Base-by-base conservation (phyloP, 2,329 filamentous ascomycete genomes). In the Xenoacremonium recifei region DNA sequence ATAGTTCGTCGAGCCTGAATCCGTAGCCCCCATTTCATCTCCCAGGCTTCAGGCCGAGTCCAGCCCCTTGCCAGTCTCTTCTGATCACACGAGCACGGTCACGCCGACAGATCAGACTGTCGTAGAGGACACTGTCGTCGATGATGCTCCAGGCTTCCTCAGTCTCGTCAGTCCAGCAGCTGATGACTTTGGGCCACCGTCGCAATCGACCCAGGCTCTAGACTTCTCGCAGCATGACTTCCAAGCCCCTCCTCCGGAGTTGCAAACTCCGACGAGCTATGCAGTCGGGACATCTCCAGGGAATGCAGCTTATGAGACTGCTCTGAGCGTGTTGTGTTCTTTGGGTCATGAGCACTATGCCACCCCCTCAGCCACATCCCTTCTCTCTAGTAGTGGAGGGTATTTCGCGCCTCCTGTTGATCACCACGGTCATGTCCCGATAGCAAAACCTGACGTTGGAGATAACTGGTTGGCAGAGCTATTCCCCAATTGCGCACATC, bases 301-400 rank as follows among this genome's bases (percentile, higher is more conserved):
- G 4, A 51, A 51, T 21, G 47, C 53, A 25, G 56, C 55, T 7
- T 66, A 65, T 35, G 57, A 66, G 42, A 63, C 60, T 4, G 64
- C 64, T 3, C 48, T 67, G 9, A 55, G 64, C 20, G 64, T 58
- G 1, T 49, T 67, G 3, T 37, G 65, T 3, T 63, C 64, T 0
- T 54, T 71, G 4, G 63, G 66, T 2, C 52, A 51, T 13, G 55
- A 61, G 20, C 42, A 49, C n/a, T 44, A 53, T 42, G 35, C 27
- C n/a, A 42, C 45, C 13, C 35, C 38, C 4, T 35, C 44, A 21
- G 33, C 39, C 15, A 44, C 51, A 1, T 46, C 50, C 9, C 51
- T 44, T 7, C 25, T 42, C 11, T 33, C 36, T 13, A 37, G 31
- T n/a, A 42, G 25, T 21, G 43, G 40, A 15, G 46, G 33, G 11